These are phyloP conservation scores for Celoporthe dispersa DNA, from an alignment of 2,329 filamentous ascomycete species.

Conservation along the genomic window DNA sequence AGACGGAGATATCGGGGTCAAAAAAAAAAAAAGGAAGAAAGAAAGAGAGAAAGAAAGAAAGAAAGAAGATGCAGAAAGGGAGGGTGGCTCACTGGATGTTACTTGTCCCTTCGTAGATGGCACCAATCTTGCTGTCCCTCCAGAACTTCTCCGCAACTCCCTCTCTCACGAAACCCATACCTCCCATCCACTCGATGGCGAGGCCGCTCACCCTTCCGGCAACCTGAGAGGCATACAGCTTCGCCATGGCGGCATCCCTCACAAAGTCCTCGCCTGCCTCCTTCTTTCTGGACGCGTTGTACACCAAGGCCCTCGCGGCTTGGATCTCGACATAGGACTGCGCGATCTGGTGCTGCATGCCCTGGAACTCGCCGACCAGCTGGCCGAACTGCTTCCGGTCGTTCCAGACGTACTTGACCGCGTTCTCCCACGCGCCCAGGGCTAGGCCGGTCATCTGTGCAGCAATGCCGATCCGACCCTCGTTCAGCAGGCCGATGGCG, in stretches of 20 bases:
- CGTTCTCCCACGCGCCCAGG: constrained; percentile 93
- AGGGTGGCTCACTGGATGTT: constrained; percentile 66
- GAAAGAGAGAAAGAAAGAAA: constrained; percentile 2
- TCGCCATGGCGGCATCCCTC: constrained; percentile 95
- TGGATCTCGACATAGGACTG: constrained; percentile 94
- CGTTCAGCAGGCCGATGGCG: constrained; percentile 90
- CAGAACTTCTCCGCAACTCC: constrained; percentile 98
- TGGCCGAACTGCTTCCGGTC: constrained; percentile 96
- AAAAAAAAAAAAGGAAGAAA: neutral
- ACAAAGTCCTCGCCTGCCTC: constrained; percentile 96
- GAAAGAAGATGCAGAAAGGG: neutral
- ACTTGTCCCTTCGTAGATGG: constrained; percentile 93
- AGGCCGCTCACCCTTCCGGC: constrained; percentile 83
- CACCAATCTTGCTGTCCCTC: constrained; percentile 97
- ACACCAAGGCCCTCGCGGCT: constrained; percentile 89
- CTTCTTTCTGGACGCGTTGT: constrained; percentile 97
- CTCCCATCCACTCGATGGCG: constrained; percentile 98
- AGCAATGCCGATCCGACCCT: constrained; percentile 96
- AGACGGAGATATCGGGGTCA: neutral
- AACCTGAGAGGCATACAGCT: constrained; percentile 92
- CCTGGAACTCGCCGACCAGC: constrained; percentile 94
- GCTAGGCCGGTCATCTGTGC: constrained; percentile 98
- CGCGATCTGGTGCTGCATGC: constrained; percentile 98
- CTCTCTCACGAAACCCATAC: constrained; percentile 97
- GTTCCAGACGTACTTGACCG: constrained; percentile 95